phyloP scores from a whole-genome alignment of 2,329 filamentous ascomycete species.

The Dactylonectria estremocensis region DNA sequence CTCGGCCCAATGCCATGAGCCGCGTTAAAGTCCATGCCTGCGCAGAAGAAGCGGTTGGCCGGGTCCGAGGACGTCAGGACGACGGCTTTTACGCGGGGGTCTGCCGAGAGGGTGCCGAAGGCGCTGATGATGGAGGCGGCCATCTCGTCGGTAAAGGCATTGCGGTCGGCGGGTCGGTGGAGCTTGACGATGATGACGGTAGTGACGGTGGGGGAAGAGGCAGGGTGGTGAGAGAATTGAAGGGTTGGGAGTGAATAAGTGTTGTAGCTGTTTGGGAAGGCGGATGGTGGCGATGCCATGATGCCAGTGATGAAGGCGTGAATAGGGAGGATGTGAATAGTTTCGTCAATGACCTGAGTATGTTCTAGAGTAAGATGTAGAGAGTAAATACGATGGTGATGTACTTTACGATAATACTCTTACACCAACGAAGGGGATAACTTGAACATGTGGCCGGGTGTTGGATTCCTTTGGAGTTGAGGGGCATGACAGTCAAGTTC shows the following conservation, averaged over 20 bases:
- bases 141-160: slow-evolving; percentile 80
- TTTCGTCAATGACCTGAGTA: background rate
- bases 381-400: background rate
- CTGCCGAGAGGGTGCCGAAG: slow-evolving; percentile 65
- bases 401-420: background rate
- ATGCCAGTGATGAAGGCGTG: slow-evolving; percentile 5
- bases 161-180: slow-evolving; percentile 75
- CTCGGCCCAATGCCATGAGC: slow-evolving; percentile 44
- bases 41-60: slow-evolving; percentile 68
- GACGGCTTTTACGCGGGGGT: slow-evolving; percentile 68
- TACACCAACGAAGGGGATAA: background rate
- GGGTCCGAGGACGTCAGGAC: slow-evolving; percentile 69
- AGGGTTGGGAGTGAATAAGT: slow-evolving; percentile 60
- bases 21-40: slow-evolving; percentile 69
- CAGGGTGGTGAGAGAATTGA: slow-evolving; percentile 65
- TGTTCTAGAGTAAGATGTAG: too few species aligned
- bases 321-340: background rate
- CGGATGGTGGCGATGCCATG: slow-evolving; percentile 40
- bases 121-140: slow-evolving; percentile 71
- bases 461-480: slow-evolving; percentile 22
- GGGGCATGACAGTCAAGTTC: slow-evolving; percentile 6
- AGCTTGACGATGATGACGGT: slow-evolving; percentile 75
- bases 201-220: slow-evolving; percentile 68
- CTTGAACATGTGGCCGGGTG: background rate
- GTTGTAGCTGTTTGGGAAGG: slow-evolving; percentile 57